These are phyloP conservation scores for Podila verticillata DNA, from an alignment of 192 early-diverging fungal genomes.

Conservation along the genomic window DNA sequence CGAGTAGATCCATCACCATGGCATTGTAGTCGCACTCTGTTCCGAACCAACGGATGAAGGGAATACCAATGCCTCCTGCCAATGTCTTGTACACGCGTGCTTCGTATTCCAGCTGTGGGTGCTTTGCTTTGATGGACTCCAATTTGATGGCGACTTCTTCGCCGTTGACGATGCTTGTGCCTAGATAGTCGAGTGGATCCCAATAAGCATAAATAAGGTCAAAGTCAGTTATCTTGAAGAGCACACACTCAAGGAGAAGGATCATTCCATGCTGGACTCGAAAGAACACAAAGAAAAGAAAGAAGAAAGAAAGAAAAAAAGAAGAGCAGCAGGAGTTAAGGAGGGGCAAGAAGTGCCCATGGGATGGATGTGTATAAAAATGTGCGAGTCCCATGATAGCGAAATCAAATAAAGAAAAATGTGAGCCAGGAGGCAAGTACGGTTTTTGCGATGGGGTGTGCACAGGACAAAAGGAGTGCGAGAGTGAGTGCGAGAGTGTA, in stretches of 20 bases:
- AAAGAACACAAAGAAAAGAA: constrained; percentile 1
- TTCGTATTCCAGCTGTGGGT: constrained; percentile 98
- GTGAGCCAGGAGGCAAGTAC: constrained; percentile 27
- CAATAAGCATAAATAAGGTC: not conserved
- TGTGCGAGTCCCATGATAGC: not conserved
- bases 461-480: constrained; percentile 4
- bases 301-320: constrained; percentile 9
- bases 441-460: not conserved
- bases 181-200: constrained; percentile 17
- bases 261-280: too few relatives aligned
- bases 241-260: too few relatives aligned
- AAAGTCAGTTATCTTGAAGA: not conserved
- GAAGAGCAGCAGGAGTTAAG: constrained; percentile 15
- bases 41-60: constrained; percentile 88
- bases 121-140: constrained; percentile 92
- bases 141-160: constrained; percentile 99
- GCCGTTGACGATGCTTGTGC: constrained; percentile 66
- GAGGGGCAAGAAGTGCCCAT: not conserved
- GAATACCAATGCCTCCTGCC: constrained; percentile 91
- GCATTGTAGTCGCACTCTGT: constrained; percentile 85
- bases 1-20: constrained; percentile 90
- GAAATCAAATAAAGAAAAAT: constrained; percentile 4
- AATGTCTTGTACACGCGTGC: constrained; percentile 95
- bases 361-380: not conserved
- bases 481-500: not conserved